These are phyloP conservation scores for Parathielavia appendiculata DNA, from an alignment of 495 filamentous ascomycete genomes.

Conservation along the genomic window DNA sequence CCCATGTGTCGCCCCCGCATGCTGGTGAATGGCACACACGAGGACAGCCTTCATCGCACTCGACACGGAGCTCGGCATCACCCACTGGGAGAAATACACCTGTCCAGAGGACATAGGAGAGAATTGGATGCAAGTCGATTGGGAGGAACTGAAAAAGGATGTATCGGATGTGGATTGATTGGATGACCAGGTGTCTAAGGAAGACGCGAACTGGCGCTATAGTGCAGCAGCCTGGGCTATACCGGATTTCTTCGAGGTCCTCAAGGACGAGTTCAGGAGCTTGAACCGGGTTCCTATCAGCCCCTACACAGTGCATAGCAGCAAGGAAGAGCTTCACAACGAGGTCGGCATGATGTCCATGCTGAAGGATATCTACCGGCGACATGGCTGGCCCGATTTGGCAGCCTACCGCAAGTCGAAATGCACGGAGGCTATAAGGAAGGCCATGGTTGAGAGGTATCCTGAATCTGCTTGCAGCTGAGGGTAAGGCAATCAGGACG, in stretches of 20 bases:
- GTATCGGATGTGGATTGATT: too few species aligned
- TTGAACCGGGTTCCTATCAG: slow-evolving; percentile 21
- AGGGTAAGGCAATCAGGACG: too few species aligned
- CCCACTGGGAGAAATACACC: background rate
- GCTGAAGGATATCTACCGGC: slow-evolving; percentile 21
- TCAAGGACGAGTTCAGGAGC: slow-evolving; percentile 8
- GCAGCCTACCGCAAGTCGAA: slow-evolving; percentile 3
- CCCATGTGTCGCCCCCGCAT: slow-evolving; percentile 10
- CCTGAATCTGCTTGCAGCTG: background rate
- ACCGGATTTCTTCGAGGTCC: too few species aligned
- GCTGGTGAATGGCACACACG: too few species aligned
- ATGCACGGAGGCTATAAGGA: background rate
- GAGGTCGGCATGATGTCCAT: slow-evolving; percentile 24
- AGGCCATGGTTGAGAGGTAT: background rate
- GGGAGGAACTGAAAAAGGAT: too few species aligned
- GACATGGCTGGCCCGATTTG: slow-evolving; percentile 24
- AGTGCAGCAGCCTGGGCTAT: background rate
- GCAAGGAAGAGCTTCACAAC: slow-evolving; percentile 2
- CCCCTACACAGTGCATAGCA: background rate
- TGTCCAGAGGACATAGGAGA: background rate
- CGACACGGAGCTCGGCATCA: slow-evolving; percentile 6
- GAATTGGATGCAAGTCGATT: background rate
- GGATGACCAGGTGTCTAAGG: background rate
- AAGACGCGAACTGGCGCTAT: slow-evolving; percentile 5
- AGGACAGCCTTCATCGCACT: background rate